Base-by-base conservation (phyloP, 2,329 filamentous ascomycete species). In the Talaromyces sp. region DNA sequence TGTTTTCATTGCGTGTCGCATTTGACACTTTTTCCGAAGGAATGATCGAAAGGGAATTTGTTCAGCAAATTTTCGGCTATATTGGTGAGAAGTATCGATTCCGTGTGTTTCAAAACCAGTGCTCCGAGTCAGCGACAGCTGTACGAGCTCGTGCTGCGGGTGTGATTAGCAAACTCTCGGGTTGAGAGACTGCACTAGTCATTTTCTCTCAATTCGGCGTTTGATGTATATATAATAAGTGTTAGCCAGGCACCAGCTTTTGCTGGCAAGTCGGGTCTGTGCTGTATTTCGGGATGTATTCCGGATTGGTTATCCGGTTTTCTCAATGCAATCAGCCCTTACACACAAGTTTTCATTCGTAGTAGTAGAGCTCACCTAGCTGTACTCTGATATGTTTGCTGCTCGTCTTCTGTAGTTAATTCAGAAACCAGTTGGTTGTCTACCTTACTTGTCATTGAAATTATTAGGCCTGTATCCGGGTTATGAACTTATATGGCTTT, bases 1-100 rank as follows among this genome's bases (percentile, higher is more conserved):
- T 73, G 69, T 74, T 74, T 41, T 68, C 71, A 3, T 66, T 74
- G 19, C 71, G 71, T 13, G 69, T 70, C 2, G 69, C 73, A 1
- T 74, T 72, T 47, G 71, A 73, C 60, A 69, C 66, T 3, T 71
- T 74, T 19, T 57, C 69, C 1, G 71, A 73, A 13, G 72, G 69
- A 1, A 73, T 69, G 66, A 33, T 72, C 4, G 73, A 74, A 59
- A 72, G 71, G 60, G 62, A 69, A 19, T 74, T 69, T 37, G 64
- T 73, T n/a, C 60, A 64, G 19, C 68, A 73, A 2, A 31, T 74
- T 24, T 74, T 74, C 31, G 57, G 31, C 4, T 70, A 67, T 56
- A 71, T 73, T 22, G 71, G 70, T 7, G 66, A 65, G 8, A 68
- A 69, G 37, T 68, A 70, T 24, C 62, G 67, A 16, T 69, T 73